A percentile compares a stretch with the other conserved stretches of the same genome.
Conservation (phyloP, 2,329 filamentous ascomycete species). For the Incumbomyces delicatus region DNA sequence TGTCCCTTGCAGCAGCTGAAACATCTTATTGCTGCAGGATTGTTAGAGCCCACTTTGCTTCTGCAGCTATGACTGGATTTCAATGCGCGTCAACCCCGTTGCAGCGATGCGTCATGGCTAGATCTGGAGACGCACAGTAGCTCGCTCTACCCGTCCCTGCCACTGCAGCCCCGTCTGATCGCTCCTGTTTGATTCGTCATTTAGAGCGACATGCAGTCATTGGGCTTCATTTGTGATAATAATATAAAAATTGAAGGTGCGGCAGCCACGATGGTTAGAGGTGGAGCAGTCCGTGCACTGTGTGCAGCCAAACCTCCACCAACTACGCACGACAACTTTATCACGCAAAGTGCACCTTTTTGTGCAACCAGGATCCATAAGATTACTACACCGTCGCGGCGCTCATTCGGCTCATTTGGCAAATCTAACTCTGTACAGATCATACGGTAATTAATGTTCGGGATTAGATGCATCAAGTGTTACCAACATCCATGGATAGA, state of each 20-base stretch:
- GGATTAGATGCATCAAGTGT: too few species aligned
- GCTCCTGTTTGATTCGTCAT: background rate
- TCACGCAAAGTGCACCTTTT: too few species aligned
- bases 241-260: background rate
- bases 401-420: too few species aligned
- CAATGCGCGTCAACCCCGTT: conserved; percentile 2
- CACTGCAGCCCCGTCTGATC: too few species aligned
- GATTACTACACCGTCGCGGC: too few species aligned
- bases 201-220: background rate
- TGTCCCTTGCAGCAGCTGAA: conserved; percentile 6
- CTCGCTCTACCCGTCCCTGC: too few species aligned
- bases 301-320: background rate
- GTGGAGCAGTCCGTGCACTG: background rate
- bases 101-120: too few species aligned
- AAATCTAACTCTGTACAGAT: too few species aligned
- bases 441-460: background rate
- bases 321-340: background rate
- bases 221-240: too few species aligned
- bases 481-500: too few species aligned
- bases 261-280: background rate
- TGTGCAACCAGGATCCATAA: too few species aligned
- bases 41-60: conserved; percentile 5
- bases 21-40: conserved; percentile 3
- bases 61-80: conserved; percentile 4
- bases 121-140: too few species aligned